A percentile compares a stretch with the other conserved stretches of the same genome.
Evolutionary conservation across 2,329 filamentous ascomycete genomes (phyloP).

Genomic region (Drechslerella stenobrocha): DNA sequence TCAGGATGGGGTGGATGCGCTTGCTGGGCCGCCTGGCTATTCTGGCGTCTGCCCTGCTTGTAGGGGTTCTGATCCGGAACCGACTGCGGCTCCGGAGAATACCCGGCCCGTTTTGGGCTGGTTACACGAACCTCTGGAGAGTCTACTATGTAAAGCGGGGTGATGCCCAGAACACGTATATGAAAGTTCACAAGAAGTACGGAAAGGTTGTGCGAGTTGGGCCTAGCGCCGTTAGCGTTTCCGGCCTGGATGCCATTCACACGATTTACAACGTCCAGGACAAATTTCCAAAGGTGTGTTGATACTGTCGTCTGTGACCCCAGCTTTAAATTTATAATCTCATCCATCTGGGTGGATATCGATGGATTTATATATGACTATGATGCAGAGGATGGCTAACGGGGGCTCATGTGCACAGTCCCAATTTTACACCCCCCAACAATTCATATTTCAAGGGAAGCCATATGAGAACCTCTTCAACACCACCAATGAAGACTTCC

Average conservation of each 20-base stretch:
- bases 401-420: too few species aligned
- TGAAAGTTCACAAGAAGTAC: conserved; percentile 69
- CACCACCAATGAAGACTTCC: conserved; percentile 73
- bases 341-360: too few species aligned
- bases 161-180: conserved; percentile 69
- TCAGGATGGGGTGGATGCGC: conserved; percentile 15
- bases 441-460: conserved; percentile 70
- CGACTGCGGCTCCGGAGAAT: conserved; percentile 68
- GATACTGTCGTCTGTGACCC: conserved; percentile 3
- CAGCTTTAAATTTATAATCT: too few species aligned
- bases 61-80: conserved; percentile 53
- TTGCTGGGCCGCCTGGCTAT: conserved; percentile 12
- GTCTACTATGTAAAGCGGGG: conserved; percentile 69
- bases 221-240: conserved; percentile 73
- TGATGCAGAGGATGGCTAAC: too few species aligned
- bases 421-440: conserved; percentile 78
- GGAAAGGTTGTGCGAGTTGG: conserved; percentile 75
- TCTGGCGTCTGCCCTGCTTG: conserved; percentile 1
- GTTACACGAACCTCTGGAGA: conserved; percentile 72
- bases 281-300: conserved; percentile 77
- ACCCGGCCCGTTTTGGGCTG: conserved; percentile 72
- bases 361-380: too few species aligned
- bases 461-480: conserved; percentile 74
- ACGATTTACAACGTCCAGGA: conserved; percentile 81
- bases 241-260: conserved; percentile 72